Base-by-base conservation (phyloP, 2,329 filamentous ascomycete species). In the Xylariaceae sp. region DNA sequence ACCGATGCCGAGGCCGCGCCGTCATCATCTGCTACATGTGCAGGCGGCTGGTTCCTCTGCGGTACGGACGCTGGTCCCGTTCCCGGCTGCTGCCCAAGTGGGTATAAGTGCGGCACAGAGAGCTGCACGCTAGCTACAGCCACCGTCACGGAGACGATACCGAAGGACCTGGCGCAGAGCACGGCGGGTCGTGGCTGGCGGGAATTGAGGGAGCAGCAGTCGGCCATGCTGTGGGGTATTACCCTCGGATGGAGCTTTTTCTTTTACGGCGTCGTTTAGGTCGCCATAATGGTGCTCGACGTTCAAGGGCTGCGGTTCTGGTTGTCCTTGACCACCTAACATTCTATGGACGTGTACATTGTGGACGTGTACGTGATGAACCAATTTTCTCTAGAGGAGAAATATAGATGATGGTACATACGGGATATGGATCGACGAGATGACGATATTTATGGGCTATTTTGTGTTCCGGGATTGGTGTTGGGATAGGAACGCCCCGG, bases 41-140 rank as follows among this genome's bases (percentile, higher is more conserved):
- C 92, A 0, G 78, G 72, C 52, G 92, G 91, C 3, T 97, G 93
- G 93, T 88, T 84, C 64, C 64, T 97, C 81, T 82, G 85, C 79
- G 67, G 83, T 73, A 58, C 78, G 10, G 76, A 75, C 2, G 81
- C 75, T 0, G 82, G 82, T n/a, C 77, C 81, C 0, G 84, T 88
- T 0, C 86, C 91, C 0, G 92, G 91, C 5, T 97, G 93, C 73
- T 97, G 93, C 78, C 92, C 92, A 0, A 80, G 75, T 48, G 89
- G 90, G 1, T 96, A 88, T 72, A 74, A 74, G 2, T 96, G 91
- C 74, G 91, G 89, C 0, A 80, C 80, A 17, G 82, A 81, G 18
- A 91, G 87, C 71, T 95, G 90, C 74, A 87, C 85, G 35, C 81
- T 84, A 4, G 72, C 71, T 45, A 77, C 75, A 53, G 78, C 75